Evolutionary conservation across 2,329 filamentous ascomycete genomes (phyloP), one percentile per base, ranked within the genome.

Genomic region (Botrytis cinerea): DNA sequence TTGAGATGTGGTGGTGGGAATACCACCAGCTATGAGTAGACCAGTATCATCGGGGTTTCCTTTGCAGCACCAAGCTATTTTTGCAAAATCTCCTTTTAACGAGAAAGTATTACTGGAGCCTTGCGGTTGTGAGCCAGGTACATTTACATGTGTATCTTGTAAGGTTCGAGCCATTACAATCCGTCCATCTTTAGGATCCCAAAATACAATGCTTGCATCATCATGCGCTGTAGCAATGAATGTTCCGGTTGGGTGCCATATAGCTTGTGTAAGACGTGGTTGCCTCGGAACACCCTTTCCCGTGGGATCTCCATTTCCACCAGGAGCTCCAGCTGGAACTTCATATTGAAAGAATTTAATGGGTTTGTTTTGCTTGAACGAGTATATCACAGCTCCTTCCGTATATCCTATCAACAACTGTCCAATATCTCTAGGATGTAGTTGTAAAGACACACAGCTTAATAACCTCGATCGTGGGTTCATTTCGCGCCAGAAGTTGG

Each of bases 341-440:
- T 92, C 87, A 82, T 98, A 98, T 77, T 95, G 88, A 78, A 97
- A 94, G 83, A 90, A 97, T 76, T 92, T 91, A 64, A 90, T 84
- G 0, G 93, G 87, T 74, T 91, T 87, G 80, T 94, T 95, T 81
- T 97, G 92, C 84, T 99, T 98, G 86, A 99, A 97, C 4, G 94
- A 97, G 83, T 97, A 99, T 74, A 96, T 88, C 64, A 93, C 93
- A 9, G 93, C 94, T 22, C 96, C 96, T 77, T 95, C 90, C 0
- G 89, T 89, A 81, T 98, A 99, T n/a, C 92, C 95, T 73, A 99
- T 92, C 73, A 99, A 84, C 40, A 99, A 86, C 79, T 94, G 94
- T 7, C 96, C 96, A 76, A 98, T 93, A 81, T 99, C 96, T 78
- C 94, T 88, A 2, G 96, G 95, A 80, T 98, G 96, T 78, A 98